Conservation (phyloP, 2,329 filamentous ascomycete genomes). For the Aspergillus sp. region DNA sequence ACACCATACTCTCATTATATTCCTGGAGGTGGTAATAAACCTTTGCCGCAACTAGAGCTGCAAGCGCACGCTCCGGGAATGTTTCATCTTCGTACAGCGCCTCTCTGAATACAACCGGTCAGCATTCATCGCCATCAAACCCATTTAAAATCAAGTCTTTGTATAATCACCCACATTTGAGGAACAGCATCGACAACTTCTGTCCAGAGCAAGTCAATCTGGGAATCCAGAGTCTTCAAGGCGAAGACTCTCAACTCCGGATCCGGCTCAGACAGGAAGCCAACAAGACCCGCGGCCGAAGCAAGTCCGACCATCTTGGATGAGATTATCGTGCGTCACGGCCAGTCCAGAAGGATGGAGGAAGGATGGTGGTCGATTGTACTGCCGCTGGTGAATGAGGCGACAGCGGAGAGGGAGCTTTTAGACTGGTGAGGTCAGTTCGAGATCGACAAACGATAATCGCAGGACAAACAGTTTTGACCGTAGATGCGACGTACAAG, state of each 20-base stretch:
- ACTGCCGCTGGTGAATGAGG: slow-evolving; percentile 24
- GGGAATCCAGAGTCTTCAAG: slow-evolving; percentile 87
- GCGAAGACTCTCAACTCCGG: slow-evolving; percentile 91
- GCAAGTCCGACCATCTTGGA: slow-evolving; percentile 77
- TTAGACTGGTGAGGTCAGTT: slow-evolving; percentile 13
- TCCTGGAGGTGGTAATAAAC: slow-evolving; percentile 98
- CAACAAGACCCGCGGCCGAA: slow-evolving; percentile 88
- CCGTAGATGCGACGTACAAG: slow-evolving; percentile 9
- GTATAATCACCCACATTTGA: slow-evolving; percentile 65
- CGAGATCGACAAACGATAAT: slow-evolving; percentile 8
- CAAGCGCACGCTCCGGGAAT: slow-evolving; percentile 89
- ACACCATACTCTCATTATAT: slow-evolving; percentile 99
- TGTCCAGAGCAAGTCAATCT: slow-evolving; percentile 96
- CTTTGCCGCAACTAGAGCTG: slow-evolving; percentile 90
- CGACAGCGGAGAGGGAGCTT: slow-evolving; percentile 26
- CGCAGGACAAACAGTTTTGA: slow-evolving; percentile 5
- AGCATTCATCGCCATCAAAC: slow-evolving; percentile 1
- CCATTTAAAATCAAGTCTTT: background rate
- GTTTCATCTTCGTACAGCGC: slow-evolving; percentile 93
- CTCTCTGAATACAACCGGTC: slow-evolving; percentile 56
- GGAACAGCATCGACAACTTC: slow-evolving; percentile 89
- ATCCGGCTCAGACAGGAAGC: slow-evolving; percentile 92
- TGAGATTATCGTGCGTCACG: slow-evolving; percentile 8
- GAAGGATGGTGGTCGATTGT: slow-evolving; percentile 10
- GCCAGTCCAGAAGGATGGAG: slow-evolving; percentile 2